Evolutionary conservation across 441 rosid species (phyloP), one percentile per base, ranked within the genome.

Genomic region (Gossypium schwendimanii): DNA sequence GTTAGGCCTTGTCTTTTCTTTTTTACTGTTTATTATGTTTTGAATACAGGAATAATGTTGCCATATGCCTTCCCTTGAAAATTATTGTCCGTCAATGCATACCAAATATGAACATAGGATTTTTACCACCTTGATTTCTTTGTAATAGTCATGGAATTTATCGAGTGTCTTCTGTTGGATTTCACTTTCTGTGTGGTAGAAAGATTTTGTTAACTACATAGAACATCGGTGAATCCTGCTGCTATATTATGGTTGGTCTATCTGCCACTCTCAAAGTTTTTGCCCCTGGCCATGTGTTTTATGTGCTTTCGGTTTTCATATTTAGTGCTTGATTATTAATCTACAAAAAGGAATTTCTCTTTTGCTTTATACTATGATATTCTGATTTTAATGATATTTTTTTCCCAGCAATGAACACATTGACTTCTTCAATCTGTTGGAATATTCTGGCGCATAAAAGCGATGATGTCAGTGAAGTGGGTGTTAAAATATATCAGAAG

Each of bases 361-460:
- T 55, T 36, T 20, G 8, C 41, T 60, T 60, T 20, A 31, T 55
- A 8, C 10, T 20, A 55, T 57, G 52, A 55, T 70, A 36, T 70
- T 55, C 52, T 36, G 12, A 31, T 52, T 55, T 11, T 20, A 41
- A 70, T 52, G 10, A 61, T 49, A 58, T 72, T 74, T 53, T 67
- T 83, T 81, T 21, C 73, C 23, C 92, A 93, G 98, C 90, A 66
- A 86, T 91, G 94, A 84, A 82, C 60, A 62, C 82, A 26, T 84
- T 94, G 78, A 87, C 87, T 26, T 91, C 98, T 55, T 90, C 97
- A 45, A 79, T 91, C 81, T 90, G 96, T 78, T 94, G 98, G 97
- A 94, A 94, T 73, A 84, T 94, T 69, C 83, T 91, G 78, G 97
- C 96, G 45, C 96, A 91, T 79, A 94, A 86, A 88, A 87, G 91